Base-by-base conservation (phyloP, 257 asterid species). In the Gentiana straminea region DNA sequence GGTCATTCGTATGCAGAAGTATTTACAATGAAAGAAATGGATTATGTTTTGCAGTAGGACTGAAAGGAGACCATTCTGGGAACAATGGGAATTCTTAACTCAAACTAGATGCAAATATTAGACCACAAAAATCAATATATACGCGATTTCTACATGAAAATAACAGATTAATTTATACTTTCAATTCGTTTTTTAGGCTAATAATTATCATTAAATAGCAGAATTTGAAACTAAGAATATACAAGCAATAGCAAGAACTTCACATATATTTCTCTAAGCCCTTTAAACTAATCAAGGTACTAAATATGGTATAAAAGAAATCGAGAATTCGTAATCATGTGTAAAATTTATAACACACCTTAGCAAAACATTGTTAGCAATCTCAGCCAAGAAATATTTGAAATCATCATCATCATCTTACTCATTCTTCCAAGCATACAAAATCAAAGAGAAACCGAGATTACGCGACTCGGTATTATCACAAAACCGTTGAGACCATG, bases 361-460 rank as follows among this genome's bases (percentile, higher is more conserved):
- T 57, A 33, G 38, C 59, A 58, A 43, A 37, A 64, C 62, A 69
- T 65, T 13, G 73, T 62, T 62, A 72, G 75, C 64, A 65, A 24
- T 24, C 64, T 52, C 66, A 51, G 56, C 53, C 67, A 55, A 68
- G 71, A 65, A 59, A 24, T 24, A 24, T 54, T 33, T 39, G 33
- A 52, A 63, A 67, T 74, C 57, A 62, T 48, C 80, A 24, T 24
- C 24, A 24, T 24, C 24, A 24, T 24, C 24, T 24, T 77, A 77
- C 33, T 73, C 83, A 4, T 68, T 73, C 68, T 73, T 77, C 80
- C 80, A 77, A 41, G 83, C 83, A 65, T 62, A 67, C 62, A 77
- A 62, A 48, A 70, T 59, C 39, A 77, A 61, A 12, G 83, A 68
- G 58, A 74, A 77, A 63, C 75, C 80, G 68, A 65, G 72, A 68